Base-by-base conservation (phyloP, 108 stramenopile genomes). In the Stephanodiscus triporus region DNA sequence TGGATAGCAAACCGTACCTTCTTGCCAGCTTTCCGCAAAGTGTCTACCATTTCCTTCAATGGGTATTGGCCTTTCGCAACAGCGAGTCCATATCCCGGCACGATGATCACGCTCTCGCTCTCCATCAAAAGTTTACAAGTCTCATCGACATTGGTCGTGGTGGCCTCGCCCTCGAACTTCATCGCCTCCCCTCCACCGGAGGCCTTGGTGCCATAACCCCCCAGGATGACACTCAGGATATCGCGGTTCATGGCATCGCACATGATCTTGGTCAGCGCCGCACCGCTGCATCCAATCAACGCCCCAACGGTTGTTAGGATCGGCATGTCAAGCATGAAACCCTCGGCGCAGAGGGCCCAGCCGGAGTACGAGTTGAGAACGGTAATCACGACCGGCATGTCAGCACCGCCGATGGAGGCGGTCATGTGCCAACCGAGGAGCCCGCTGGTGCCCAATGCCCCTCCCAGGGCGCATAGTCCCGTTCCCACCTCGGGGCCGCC, bases 311-410 rank as follows among this genome's bases (percentile, higher is more conserved):
- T 95, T 13, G 98, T 98, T 68, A 99, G 81, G 64, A 99, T 82
- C 11, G 98, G 97, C 91, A 97, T 95, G 72, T 99, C 94, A 60
- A 99, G 86, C 94, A 99, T 97, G 85, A 99, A 98, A 30, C 99
- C 99, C 82, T 99, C 99, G 11, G 98, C 98, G 76, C 98, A 98
- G 10, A 99, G 84, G 1, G 95, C 95, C 95, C 95, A 96, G 13
- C 95, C 95, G 20, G 84, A 86, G 76, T 98, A 99, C 11, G 90
- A 91, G 86, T 99, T 99, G 26, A 99, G 87, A 36, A 99, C 93
- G 6, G 99, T 99, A 68, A 99, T 97, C 14, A 99, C 98, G 6
- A 99, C 99, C 2, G 99, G 99, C 97, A 98, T 98, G 70, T 99
- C 99, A 2, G 99, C 97, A 23, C 98, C 98, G 26, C 99, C 99